phyloP scores from a whole-genome alignment of 2,329 filamentous ascomycete species.

The Pyrenochaeta sp. region DNA sequence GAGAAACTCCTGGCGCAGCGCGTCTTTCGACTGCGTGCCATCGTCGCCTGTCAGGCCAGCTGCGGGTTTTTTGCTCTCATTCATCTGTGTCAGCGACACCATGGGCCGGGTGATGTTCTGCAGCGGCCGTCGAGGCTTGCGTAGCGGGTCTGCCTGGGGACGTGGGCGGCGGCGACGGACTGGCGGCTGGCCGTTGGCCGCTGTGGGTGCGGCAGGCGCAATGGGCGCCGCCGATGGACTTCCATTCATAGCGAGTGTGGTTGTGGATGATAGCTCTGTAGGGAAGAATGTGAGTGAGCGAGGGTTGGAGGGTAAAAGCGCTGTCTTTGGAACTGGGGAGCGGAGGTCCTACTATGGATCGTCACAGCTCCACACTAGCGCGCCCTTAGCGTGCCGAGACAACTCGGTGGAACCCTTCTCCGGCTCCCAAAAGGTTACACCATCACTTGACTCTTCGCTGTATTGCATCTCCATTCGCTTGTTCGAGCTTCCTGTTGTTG shows the following conservation, averaged over 20 bases:
- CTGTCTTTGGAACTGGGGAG: constrained; percentile 5
- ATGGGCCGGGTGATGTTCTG: constrained; percentile 44
- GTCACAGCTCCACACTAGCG: constrained; percentile 23
- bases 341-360: constrained; percentile 10
- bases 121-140: constrained; percentile 42
- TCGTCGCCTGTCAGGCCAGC: constrained; percentile 14
- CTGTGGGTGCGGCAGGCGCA: constrained; percentile 36
- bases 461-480: not conserved
- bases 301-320: constrained; percentile 40
- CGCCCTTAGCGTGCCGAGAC: constrained; percentile 13
- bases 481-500: not conserved
- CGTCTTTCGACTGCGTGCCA: constrained; percentile 23
- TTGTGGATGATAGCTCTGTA: constrained; percentile 1
- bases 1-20: constrained; percentile 38
- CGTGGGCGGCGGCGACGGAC: constrained; percentile 43
- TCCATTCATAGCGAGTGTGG: constrained; percentile 27
- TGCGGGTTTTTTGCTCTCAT: constrained; percentile 29
- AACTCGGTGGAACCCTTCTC: constrained; percentile 8
- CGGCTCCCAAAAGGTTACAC: constrained; percentile 14
- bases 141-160: constrained; percentile 49
- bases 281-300: constrained; percentile 36
- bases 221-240: constrained; percentile 21
- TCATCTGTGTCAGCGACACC: constrained; percentile 45
- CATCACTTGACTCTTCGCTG: constrained; percentile 4
- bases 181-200: constrained; percentile 42